phyloP scores from a whole-genome alignment of 2,329 filamentous ascomycete species.

The Zarea fungicola region DNA sequence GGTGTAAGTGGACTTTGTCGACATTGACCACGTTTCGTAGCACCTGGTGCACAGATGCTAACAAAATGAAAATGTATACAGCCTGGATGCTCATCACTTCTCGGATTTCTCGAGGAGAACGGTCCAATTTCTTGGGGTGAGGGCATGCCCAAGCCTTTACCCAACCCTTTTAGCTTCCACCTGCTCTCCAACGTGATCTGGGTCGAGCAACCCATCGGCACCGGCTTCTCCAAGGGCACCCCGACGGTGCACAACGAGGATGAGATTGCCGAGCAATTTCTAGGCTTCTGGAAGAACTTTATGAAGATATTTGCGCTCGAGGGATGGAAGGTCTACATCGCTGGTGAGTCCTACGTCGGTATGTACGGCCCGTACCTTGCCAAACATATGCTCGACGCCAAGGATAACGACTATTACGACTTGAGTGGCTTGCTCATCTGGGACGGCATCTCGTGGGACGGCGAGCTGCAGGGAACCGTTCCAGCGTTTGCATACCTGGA shows the following conservation, averaged over 20 bases:
- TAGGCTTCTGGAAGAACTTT: conserved; percentile 71
- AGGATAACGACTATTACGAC: conserved; percentile 63
- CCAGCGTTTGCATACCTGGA: conserved; percentile 56
- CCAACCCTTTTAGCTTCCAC: conserved; percentile 69
- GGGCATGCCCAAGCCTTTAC: conserved; percentile 60
- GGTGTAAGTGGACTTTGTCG: conserved; percentile 24
- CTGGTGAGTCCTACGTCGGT: conserved; percentile 67
- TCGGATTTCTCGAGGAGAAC: conserved; percentile 71
- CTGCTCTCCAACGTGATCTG: conserved; percentile 74
- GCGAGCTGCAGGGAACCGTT: conserved; percentile 38
- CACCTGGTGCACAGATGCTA: too few relatives aligned
- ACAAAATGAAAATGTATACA: conserved; percentile 19
- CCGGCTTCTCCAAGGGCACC: conserved; percentile 63
- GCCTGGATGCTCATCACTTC: conserved; percentile 57
- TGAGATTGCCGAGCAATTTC: conserved; percentile 61
- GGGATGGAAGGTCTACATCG: conserved; percentile 61
- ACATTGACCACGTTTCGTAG: background rate
- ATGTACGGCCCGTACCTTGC: conserved; percentile 67
- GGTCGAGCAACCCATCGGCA: conserved; percentile 63
- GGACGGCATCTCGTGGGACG: conserved; percentile 58
- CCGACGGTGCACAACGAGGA: conserved; percentile 59
- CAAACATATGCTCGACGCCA: conserved; percentile 62
- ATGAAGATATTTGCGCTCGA: conserved; percentile 59
- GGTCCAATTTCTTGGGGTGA: conserved; percentile 68
- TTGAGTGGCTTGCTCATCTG: conserved; percentile 66